Evolutionary conservation across 1,284 basidiomycete genomes (phyloP), one percentile per base, ranked within the genome.

Genomic region (Prillingera fragicola): DNA sequence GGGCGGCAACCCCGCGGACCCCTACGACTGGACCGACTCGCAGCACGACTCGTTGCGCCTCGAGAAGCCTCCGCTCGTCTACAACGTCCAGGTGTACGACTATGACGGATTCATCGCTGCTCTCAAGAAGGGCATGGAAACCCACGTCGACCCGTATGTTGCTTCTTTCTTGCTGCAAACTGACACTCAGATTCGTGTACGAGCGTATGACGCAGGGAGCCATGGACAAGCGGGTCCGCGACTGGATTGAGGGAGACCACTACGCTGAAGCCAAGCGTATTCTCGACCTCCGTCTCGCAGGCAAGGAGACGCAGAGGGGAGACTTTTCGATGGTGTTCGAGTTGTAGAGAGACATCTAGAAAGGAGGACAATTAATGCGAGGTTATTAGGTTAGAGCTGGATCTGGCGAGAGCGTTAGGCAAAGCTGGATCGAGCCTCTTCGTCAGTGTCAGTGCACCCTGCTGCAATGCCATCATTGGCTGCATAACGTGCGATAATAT

Each of bases 21-120:
- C 54, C 2, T 21, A 41, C 3, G 24, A 29, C 3, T 59, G 56
- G 56, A 36, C 41, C 18, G 31, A 42, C 38, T 42, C 50, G 13
- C 56, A 59, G 36, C 54, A 59, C 32, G 50, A 59, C 32, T 36
- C 44, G 18, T 43, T 59, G 7, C 49, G 43, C 25, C 33, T 43
- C n/a, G 40, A 54, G n/a, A 34, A 45, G 13, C 54, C 56, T 12
- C 56, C 56, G 38, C 42, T 43, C 19, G 57, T 59, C 26, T 62
- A 62, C 44, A 43, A 59, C 26, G 54, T 59, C 28, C 40, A 44
- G 17, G 44, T 49, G 34, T 36, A 38, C 43, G 50, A 62, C 45
- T 50, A 52, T 14, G 39, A 51, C 5, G 57, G 38, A 18, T 49
- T 59, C 19, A 31, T 54, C 4, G 33, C 22, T 14, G 59, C 59